Base-by-base conservation (phyloP, 2,329 filamentous ascomycete genomes). In the Teratosphaeria viscida region DNA sequence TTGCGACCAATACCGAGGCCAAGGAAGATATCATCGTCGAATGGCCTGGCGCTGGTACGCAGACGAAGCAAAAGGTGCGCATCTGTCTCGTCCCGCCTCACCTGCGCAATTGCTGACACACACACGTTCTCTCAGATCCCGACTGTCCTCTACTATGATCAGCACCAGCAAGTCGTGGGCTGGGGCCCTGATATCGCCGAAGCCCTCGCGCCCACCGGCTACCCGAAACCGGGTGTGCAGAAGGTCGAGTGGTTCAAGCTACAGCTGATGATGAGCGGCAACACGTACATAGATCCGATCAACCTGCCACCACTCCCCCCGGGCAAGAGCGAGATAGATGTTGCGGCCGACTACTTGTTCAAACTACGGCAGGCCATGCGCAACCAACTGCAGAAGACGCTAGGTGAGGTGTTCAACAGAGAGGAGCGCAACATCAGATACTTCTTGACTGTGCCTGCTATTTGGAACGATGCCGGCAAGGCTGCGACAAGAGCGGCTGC, bases 211-310 rank as follows among this genome's bases (percentile, higher is more conserved):
- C 94, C 94, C 34, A 97, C 94, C 49, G 94, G 94, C 64, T 97
- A 97, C 75, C 94, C 94, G 67, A 97, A 97, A 80, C 90, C 90
- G 37, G 92, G 92, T 65, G 92, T 99, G 67, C 94, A 97, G 76
- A 97, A 97, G 79, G 92, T 97, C 27, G 94, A 97, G 78, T 99
- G 94, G 94, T 97, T 99, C 83, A 97, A 97, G 81, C 83, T 99
- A 67, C 94, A 99, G 78, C 85, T 99, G 60, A 97, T 97, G 94
- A 83, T 96, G 63, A 96, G 91, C 61, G 94, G 94, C 64, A 97
- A 97, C 81, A 97, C 94, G 53, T 97, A 97, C 76, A 97, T 97
- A 72, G 94, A 97, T 75, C 94, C 94, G 63, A 97, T 97, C 79
- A 97, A 97, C 82, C 85, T 99, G 66, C 94, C 94, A 55, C 94